Evolutionary conservation across 257 asterid species (phyloP).

Genomic region (Nicotiana noctiflora): DNA sequence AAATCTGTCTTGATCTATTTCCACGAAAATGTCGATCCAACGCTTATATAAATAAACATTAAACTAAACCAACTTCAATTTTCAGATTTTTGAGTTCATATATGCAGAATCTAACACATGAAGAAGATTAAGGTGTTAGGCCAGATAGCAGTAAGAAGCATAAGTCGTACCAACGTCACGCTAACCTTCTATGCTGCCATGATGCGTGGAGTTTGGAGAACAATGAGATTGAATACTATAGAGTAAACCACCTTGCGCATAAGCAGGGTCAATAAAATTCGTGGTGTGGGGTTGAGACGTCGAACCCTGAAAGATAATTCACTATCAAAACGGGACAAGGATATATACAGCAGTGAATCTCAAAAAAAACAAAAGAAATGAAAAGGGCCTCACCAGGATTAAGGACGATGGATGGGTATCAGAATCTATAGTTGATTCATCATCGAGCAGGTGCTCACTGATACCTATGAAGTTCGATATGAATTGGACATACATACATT

Average conservation of each 20-base stretch:
- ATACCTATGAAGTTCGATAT: slow-evolving; percentile 42
- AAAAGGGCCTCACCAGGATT: slow-evolving; percentile 53
- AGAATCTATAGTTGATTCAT: slow-evolving; percentile 29
- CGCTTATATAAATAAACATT: background rate
- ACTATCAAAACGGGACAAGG: background rate
- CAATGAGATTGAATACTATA: slow-evolving; percentile 60
- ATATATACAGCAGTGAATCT: background rate
- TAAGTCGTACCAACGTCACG: background rate
- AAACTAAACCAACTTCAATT: background rate
- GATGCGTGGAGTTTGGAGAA: slow-evolving; percentile 27
- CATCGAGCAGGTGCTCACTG: slow-evolving; percentile 37
- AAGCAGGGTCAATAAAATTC: slow-evolving; percentile 65
- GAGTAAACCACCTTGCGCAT: slow-evolving; percentile 36
- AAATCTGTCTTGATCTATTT: too few relatives aligned
- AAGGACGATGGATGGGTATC: slow-evolving; percentile 40
- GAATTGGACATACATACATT: slow-evolving; percentile 5
- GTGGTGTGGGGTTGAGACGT: slow-evolving; percentile 26
- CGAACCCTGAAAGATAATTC: slow-evolving; percentile 62
- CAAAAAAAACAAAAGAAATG: slow-evolving; percentile 9
- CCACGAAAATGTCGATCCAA: too few relatives aligned
- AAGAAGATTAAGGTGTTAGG: background rate
- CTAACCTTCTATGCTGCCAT: background rate
- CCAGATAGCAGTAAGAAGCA: background rate
- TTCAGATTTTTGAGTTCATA: background rate
- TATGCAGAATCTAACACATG: background rate